Evolutionary conservation across 306 rosid species (phyloP).

Genomic region (Vigna angularis): DNA sequence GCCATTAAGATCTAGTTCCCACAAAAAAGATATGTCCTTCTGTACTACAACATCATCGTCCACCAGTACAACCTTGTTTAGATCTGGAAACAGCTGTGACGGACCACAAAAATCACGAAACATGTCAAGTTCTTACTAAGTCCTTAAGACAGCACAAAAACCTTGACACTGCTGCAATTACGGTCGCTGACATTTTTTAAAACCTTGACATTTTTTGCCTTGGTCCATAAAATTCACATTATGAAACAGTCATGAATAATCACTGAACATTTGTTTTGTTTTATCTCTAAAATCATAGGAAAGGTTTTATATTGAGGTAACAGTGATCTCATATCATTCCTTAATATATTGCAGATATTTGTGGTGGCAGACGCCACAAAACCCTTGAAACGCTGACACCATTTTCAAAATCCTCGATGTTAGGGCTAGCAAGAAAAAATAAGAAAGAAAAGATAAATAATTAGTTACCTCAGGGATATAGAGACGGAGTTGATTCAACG

Average conservation of each 20-base stretch:
- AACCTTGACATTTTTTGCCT: no score
- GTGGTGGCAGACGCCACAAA: neutral
- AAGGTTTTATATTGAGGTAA: neutral
- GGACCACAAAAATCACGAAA: slow-evolving; percentile 48
- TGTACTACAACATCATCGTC: slow-evolving; percentile 91
- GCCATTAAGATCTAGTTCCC: slow-evolving; percentile 82
- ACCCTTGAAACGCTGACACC: neutral
- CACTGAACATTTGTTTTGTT: no score
- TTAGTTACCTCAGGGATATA: slow-evolving; percentile 74
- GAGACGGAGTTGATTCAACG: slow-evolving; percentile 79
- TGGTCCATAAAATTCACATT: no score
- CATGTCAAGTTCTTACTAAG: slow-evolving; percentile 35
- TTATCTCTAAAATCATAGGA: no score
- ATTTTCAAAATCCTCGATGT: neutral
- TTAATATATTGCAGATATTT: neutral
- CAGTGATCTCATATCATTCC: no score
- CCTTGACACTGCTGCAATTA: no score
- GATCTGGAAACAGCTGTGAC: slow-evolving; percentile 87
- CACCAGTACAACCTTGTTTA: slow-evolving; percentile 71
- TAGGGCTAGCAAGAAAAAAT: neutral
- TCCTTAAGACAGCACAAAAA: neutral
- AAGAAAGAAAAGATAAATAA: neutral
- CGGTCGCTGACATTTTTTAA: no score
- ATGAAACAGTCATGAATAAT: no score
- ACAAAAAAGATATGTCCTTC: slow-evolving; percentile 72